phyloP scores from a whole-genome alignment of 1,139 yeast species.

The Trichomonascaceae sp. region DNA sequence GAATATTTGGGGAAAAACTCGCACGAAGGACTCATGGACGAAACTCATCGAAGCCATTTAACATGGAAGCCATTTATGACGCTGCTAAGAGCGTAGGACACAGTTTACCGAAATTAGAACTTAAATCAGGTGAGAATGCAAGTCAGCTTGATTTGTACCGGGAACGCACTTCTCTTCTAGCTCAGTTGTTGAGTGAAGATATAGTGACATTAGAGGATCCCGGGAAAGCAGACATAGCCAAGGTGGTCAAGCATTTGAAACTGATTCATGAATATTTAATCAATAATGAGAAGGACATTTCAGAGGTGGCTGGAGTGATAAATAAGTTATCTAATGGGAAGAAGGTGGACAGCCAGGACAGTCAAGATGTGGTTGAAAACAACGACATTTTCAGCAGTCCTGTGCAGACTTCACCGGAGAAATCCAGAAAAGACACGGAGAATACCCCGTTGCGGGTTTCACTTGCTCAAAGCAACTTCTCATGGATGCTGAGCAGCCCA shows the following conservation, averaged over 20 bases:
- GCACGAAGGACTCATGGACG: conserved; percentile 5
- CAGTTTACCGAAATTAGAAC: not conserved
- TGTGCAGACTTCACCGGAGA: not conserved
- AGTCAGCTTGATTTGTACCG: not conserved
- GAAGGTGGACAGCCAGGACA: not conserved
- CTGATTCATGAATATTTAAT: not conserved
- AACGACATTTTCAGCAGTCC: not conserved
- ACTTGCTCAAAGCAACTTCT: conserved; percentile 21
- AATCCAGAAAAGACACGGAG: not conserved
- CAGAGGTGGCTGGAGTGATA: not conserved
- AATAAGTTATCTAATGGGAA: not conserved
- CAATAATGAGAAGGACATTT: not conserved
- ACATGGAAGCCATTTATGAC: conserved; percentile 20
- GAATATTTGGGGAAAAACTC: conserved; percentile 5
- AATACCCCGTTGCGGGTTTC: conserved; percentile 16
- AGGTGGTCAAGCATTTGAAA: not conserved
- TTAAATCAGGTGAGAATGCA: not conserved
- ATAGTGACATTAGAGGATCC: not conserved
- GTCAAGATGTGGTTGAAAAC: not conserved
- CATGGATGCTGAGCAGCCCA: conserved; percentile 20
- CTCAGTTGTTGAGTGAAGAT: conserved; percentile 1
- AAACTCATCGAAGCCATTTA: conserved; percentile 13
- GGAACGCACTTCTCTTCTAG: conserved; percentile 1
- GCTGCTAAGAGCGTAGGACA: conserved; percentile 19
- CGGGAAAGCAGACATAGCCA: not conserved